These are phyloP conservation scores for Globisporangium paroecandrum DNA, from an alignment of 352 stramenopile genomes.

Conservation along the genomic window DNA sequence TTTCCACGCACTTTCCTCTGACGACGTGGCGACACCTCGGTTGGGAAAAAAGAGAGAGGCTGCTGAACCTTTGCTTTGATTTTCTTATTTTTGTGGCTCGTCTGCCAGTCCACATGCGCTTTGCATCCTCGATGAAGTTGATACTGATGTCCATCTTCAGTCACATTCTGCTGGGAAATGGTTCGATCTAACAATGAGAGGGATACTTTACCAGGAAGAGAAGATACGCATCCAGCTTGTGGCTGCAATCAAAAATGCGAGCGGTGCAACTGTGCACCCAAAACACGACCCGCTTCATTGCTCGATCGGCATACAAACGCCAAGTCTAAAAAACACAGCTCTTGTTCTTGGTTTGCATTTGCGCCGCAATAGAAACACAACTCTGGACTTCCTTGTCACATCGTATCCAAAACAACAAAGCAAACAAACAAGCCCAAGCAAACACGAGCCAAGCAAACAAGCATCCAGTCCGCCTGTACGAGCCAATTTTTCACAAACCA, in stretches of 20 bases:
- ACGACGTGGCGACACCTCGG: neutral
- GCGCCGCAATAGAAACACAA: neutral
- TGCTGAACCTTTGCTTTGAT: neutral
- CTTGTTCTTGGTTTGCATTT: neutral
- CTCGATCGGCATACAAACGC: neutral
- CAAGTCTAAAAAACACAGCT: conserved; percentile 10
- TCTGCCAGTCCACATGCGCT: neutral
- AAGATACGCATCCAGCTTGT: conserved; percentile 1
- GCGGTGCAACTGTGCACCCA: conserved; percentile 2
- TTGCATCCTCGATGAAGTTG: neutral
- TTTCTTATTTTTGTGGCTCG: conserved; percentile 7
- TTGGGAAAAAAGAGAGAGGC: neutral
- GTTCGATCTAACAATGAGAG: neutral
- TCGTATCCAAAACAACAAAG: neutral
- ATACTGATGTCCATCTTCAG: neutral
- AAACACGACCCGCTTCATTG: neutral
- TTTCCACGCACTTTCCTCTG: conserved; percentile 2
- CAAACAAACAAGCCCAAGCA: neutral
- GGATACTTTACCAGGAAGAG: conserved; percentile 1
- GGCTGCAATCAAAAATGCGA: neutral
- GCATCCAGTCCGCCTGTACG: neutral
- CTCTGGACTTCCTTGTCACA: conserved; percentile 10
- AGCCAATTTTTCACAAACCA: conserved; percentile 10
- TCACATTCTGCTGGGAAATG: neutral
- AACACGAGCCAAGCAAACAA: neutral